Conservation (phyloP, 2,329 filamentous ascomycete genomes). For the Aspergillus amoenus region DNA sequence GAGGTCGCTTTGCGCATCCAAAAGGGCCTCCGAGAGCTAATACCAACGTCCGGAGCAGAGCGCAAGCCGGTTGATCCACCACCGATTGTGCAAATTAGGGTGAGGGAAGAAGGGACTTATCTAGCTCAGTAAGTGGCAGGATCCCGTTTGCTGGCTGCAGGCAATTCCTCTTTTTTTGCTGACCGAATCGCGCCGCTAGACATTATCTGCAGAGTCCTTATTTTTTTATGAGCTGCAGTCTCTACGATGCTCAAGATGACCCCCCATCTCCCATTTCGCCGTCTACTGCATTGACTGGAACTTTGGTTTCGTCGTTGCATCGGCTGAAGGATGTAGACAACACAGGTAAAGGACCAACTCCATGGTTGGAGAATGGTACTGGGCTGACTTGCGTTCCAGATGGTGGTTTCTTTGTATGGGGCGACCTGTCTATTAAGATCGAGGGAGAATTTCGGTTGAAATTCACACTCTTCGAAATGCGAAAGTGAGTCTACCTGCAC, state of each 20-base stretch:
- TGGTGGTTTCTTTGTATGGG: constrained; percentile 87
- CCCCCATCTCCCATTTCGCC: constrained; percentile 43
- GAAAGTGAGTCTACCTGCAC: constrained; percentile 46
- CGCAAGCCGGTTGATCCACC: constrained; percentile 84
- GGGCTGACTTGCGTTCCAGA: constrained; percentile 46
- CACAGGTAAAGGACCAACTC: constrained; percentile 43
- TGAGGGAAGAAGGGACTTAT: constrained; percentile 48
- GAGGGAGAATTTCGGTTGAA: constrained; percentile 71
- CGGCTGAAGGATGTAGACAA: constrained; percentile 77
- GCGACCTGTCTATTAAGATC: constrained; percentile 75
- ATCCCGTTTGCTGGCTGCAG: constrained; percentile 14
- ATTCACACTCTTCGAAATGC: constrained; percentile 76
- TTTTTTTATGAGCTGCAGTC: constrained; percentile 60
- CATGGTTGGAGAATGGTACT: not conserved
- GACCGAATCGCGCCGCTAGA: constrained; percentile 32
- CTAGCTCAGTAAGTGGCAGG: constrained; percentile 57
- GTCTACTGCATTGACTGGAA: constrained; percentile 64
- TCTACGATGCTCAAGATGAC: constrained; percentile 53
- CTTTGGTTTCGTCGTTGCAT: constrained; percentile 76
- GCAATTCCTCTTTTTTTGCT: not conserved
- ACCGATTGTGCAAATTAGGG: constrained; percentile 73
- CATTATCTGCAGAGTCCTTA: constrained; percentile 65
- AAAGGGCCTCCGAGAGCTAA: constrained; percentile 14
- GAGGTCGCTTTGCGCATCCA: not conserved
- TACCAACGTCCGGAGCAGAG: constrained; percentile 48